Conservation (phyloP, 192 early-diverging fungal genomes). For the Coemansia sp. region DNA sequence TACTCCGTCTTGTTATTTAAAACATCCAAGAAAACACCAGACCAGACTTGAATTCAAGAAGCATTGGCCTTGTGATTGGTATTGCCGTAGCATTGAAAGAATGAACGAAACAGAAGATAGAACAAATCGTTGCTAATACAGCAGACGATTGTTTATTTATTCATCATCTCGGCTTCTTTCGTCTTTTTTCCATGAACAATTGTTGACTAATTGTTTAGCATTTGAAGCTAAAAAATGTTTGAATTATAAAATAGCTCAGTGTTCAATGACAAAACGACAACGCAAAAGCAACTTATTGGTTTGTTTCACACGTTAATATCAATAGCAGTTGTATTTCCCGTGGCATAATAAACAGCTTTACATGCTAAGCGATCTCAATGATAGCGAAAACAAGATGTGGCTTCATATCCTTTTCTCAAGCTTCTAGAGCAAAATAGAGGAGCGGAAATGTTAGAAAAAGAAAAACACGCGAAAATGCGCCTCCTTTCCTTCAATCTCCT, state of each 20-base stretch:
- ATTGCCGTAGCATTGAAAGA: not conserved
- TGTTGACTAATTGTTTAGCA: not conserved
- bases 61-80: not conserved
- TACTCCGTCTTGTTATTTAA: too few relatives aligned
- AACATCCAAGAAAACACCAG: not conserved
- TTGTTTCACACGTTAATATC: not conserved
- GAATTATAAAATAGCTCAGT: not conserved
- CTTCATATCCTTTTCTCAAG: not conserved
- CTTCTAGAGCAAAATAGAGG: not conserved
- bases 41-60: not conserved
- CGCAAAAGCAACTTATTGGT: not conserved
- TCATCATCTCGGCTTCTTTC: not conserved
- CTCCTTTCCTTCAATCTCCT: constrained; percentile 6
- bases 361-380: not conserved
- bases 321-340: not conserved
- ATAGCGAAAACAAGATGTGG: not conserved
- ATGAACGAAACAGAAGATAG: too few relatives aligned
- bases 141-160: not conserved
- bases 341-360: not conserved
- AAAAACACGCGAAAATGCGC: not conserved
- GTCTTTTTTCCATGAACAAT: too few relatives aligned
- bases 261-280: not conserved
- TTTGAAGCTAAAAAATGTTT: not conserved
- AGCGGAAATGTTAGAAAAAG: not conserved
- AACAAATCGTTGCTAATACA: not conserved